Percentiles rank a stretch among this genome's conserved stretches.
phyloP scores from a whole-genome alignment of 2,329 filamentous ascomycete species.

The Neonectria magnoliae region DNA sequence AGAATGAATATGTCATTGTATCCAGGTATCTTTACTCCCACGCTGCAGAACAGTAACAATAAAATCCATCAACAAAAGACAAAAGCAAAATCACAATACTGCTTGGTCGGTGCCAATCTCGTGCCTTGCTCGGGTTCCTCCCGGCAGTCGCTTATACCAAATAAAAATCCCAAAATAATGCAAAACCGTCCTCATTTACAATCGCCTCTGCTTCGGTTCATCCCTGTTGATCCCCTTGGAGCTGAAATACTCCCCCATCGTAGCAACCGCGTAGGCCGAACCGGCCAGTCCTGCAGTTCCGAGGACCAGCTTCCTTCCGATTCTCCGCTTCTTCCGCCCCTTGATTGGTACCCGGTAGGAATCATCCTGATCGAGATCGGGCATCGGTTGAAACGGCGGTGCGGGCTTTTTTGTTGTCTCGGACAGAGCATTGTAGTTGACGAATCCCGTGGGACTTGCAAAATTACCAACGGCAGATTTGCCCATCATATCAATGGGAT shows the following conservation, averaged over 20 bases:
- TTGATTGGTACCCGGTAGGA: slow-evolving; percentile 51
- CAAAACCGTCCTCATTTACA: slow-evolving; percentile 33
- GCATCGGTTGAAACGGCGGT: slow-evolving; percentile 51
- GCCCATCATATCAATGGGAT: slow-evolving; percentile 69
- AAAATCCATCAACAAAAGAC: neutral
- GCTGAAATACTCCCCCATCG: slow-evolving; percentile 66
- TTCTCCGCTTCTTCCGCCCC: slow-evolving; percentile 49
- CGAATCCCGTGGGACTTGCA: slow-evolving; percentile 72
- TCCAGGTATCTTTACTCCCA: slow-evolving; percentile 11
- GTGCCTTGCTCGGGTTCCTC: neutral
- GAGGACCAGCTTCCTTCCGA: slow-evolving; percentile 60
- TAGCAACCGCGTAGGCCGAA: slow-evolving; percentile 66
- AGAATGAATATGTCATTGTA: neutral
- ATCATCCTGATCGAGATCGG: slow-evolving; percentile 58
- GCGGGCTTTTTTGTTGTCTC: slow-evolving; percentile 43
- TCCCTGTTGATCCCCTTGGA: slow-evolving; percentile 54
- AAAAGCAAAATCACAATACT: neutral
- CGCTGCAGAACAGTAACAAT: neutral
- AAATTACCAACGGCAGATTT: slow-evolving; percentile 63
- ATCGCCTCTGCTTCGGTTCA: slow-evolving; percentile 50
- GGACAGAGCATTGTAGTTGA: slow-evolving; percentile 65
- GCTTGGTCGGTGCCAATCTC: neutral
- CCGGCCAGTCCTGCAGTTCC: slow-evolving; percentile 66
- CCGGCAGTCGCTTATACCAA: neutral
- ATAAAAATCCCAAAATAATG: neutral